Evolutionary conservation across 2,329 filamentous ascomycete species (phyloP), one percentile per base, ranked within the genome.

Genomic region (Pseudomassariella vexata): DNA sequence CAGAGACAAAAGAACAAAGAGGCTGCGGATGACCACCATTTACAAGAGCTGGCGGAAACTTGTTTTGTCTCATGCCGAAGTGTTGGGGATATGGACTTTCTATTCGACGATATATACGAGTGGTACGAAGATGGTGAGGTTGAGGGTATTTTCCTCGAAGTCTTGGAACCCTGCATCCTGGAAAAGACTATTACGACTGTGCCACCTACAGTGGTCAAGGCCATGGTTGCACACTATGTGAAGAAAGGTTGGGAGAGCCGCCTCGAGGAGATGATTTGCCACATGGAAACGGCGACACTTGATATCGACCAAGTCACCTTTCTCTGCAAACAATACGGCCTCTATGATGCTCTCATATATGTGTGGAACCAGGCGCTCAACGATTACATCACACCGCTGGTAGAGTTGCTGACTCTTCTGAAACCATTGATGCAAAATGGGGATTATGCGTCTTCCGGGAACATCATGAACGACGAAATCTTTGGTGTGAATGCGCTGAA

Each of bases 261-360:
- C 9, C 68, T 98, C 6, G 94, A 98, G 60, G 90, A 96, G 58
- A 83, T 96, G 56, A 84, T 98, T 19, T 96, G 90, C 55, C 82
- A 90, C 42, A 82, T 98, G 62, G 83, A 95, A 48, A 94, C 90
- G 2, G 68, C 76, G 10, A 95, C 88, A 0, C 79, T 98, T 52
- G 94, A 98, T 53, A 79, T 98, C 45, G 90, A 98, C 53, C 86
- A 96, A 57, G 79, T 94, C 36, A 95, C 90, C 0, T 73, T 75
- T 9, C 68, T 98, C 16, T 98, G 92, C 69, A 94, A 92, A 56
- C 82, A 90, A 52, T 81, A 96, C 55, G 78, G 83, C 43, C 72
- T 98, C 4, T 98, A 95, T 52, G 94, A 98, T 58, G 94, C 92
- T 3, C 74, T 95, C 35, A 88, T 94, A 25, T 95, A 96, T 54